These are phyloP conservation scores for Calonectria hawksworthii DNA, from an alignment of 2,329 filamentous ascomycete genomes.

Conservation along the genomic window DNA sequence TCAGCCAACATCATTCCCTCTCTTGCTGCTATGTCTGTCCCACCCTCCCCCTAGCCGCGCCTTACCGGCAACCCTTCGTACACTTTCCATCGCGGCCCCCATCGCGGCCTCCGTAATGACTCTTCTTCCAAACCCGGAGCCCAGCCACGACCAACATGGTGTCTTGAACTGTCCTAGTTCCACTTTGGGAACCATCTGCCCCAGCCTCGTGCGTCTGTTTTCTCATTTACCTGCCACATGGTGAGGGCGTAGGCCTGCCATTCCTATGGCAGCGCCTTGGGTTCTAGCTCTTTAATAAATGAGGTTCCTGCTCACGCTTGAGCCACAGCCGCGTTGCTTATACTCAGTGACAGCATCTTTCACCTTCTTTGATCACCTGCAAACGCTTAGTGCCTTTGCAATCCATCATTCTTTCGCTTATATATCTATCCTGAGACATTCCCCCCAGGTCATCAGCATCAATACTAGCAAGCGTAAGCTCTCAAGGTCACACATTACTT, in stretches of 20 bases:
- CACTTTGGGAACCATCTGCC: slow-evolving; percentile 22
- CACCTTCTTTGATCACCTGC: slow-evolving; percentile 47
- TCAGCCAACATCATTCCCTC: slow-evolving; percentile 9
- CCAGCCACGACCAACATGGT: slow-evolving; percentile 27
- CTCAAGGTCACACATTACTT: slow-evolving; percentile 27
- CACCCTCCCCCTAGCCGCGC: slow-evolving; percentile 15
- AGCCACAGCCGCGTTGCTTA: slow-evolving; percentile 6
- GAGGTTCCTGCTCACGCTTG: slow-evolving; percentile 22
- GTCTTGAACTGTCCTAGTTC: slow-evolving; percentile 12
- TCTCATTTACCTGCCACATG: slow-evolving; percentile 17
- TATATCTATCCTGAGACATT: slow-evolving; percentile 39
- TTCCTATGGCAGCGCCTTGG: slow-evolving; percentile 8
- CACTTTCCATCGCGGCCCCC: slow-evolving; percentile 19
- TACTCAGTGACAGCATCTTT: slow-evolving; percentile 14
- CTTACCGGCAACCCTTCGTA: slow-evolving; percentile 9
- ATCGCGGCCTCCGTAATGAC: slow-evolving; percentile 14
- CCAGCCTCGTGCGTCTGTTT: slow-evolving; percentile 29
- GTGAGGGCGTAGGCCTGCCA: slow-evolving; percentile 6
- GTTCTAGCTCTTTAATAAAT: slow-evolving; percentile 17
- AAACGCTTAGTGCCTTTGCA: slow-evolving; percentile 39
- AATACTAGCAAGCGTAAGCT: slow-evolving; percentile 17
- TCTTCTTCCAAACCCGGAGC: slow-evolving; percentile 4
- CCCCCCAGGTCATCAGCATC: slow-evolving; percentile 38
- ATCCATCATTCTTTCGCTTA: slow-evolving; percentile 39
- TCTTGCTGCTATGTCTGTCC: neutral